Conservation (phyloP, 2,329 filamentous ascomycete species). For the Penicillium polonicum region DNA sequence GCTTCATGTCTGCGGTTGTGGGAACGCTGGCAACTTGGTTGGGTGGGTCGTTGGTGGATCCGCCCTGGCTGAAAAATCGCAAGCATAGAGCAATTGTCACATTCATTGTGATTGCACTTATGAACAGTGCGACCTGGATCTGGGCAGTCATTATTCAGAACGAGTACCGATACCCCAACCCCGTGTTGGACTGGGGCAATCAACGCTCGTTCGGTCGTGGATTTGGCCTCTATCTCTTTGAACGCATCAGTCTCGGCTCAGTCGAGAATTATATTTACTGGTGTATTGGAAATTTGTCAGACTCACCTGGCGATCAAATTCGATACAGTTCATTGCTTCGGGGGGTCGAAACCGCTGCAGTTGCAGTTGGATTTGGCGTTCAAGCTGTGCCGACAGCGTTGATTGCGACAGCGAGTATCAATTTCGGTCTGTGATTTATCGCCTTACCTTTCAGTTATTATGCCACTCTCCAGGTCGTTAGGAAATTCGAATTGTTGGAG, state of each 20-base stretch:
- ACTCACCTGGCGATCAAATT: slow-evolving; percentile 47
- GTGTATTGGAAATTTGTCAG: slow-evolving; percentile 48
- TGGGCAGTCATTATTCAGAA: slow-evolving; percentile 51
- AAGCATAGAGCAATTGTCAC: slow-evolving; percentile 43
- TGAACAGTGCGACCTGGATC: slow-evolving; percentile 49
- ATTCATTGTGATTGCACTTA: slow-evolving; percentile 42
- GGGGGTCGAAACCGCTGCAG: slow-evolving; percentile 45
- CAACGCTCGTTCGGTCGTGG: slow-evolving; percentile 44
- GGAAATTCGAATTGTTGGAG: slow-evolving; percentile 35
- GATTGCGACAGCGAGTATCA: slow-evolving; percentile 48
- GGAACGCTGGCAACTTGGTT: slow-evolving; percentile 43
- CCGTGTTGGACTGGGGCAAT: slow-evolving; percentile 47
- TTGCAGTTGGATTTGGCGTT: slow-evolving; percentile 46
- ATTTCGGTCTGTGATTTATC: slow-evolving; percentile 44
- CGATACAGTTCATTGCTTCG: slow-evolving; percentile 47
- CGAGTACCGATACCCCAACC: slow-evolving; percentile 46
- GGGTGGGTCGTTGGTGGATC: slow-evolving; percentile 37
- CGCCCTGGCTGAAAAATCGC: slow-evolving; percentile 41
- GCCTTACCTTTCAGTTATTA: slow-evolving; percentile 48
- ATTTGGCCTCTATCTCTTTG: slow-evolving; percentile 46
- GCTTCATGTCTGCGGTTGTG: slow-evolving; percentile 42
- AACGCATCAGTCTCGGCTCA: slow-evolving; percentile 41
- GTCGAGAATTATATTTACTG: slow-evolving; percentile 50
- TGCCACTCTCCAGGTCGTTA: slow-evolving; percentile 44
- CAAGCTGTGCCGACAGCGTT: slow-evolving; percentile 47